Conservation (phyloP, 768 basidiomycete genomes). For the Coprinopsis strossmayeri region DNA sequence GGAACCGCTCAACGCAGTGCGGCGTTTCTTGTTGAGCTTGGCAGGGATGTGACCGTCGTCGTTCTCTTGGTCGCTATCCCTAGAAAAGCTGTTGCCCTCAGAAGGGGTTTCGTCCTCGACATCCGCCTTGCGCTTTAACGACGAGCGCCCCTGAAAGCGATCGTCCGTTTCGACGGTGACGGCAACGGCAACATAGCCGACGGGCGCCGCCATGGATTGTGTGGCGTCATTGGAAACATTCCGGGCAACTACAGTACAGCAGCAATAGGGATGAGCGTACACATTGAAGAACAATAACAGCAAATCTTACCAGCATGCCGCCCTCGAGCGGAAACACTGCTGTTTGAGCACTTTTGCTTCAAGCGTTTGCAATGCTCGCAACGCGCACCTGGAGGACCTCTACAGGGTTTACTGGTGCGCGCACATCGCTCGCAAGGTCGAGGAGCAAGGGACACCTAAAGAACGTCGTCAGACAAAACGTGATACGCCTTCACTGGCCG, state of each 20-base stretch:
- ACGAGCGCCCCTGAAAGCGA: background rate
- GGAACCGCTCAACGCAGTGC: conserved; percentile 20
- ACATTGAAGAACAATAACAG: background rate
- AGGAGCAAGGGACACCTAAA: conserved; percentile 17
- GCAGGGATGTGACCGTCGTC: conserved; percentile 25
- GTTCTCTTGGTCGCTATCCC: conserved; percentile 28
- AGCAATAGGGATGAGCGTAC: conserved; percentile 7
- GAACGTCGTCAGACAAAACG: too few species aligned
- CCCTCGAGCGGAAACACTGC: conserved; percentile 35
- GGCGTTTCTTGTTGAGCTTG: conserved; percentile 27
- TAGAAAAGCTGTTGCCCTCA: conserved; percentile 15
- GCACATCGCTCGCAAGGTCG: conserved; percentile 39
- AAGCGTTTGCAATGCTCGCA: conserved; percentile 41
- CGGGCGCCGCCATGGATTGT: conserved; percentile 12
- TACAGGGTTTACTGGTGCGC: conserved; percentile 35
- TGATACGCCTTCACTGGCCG: too few species aligned
- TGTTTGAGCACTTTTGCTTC: conserved; percentile 42
- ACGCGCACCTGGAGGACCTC: conserved; percentile 34
- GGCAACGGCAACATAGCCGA: background rate
- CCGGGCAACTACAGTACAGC: background rate
- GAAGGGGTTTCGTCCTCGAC: conserved; percentile 11
- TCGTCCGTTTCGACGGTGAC: background rate
- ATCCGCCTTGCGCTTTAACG: conserved; percentile 21
- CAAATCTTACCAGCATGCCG: conserved; percentile 29
- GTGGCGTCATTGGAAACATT: conserved; percentile 9